Evolutionary conservation across 164 flowering plant species (phyloP).

Genomic region (Nelumbo lutea): DNA sequence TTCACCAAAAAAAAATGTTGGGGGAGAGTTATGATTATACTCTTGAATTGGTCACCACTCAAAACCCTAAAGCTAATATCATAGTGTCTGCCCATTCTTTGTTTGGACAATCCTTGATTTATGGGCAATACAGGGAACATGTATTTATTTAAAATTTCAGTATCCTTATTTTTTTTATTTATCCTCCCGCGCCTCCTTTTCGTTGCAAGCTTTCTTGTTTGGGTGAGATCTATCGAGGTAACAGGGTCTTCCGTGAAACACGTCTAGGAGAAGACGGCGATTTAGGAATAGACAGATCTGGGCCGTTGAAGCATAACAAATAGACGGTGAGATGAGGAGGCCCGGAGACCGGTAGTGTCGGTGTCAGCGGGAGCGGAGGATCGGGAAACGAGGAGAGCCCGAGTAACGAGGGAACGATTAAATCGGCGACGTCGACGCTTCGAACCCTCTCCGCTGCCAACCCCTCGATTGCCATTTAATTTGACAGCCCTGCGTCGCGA

Average conservation of each 20-base stretch:
- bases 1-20: too few relatives aligned
- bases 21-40: too few relatives aligned
- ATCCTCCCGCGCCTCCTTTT: too few relatives aligned
- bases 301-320: slow-evolving; percentile 12
- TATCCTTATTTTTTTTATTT: too few relatives aligned
- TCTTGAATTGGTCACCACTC: too few relatives aligned
- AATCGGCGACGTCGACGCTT: slow-evolving; percentile 21
- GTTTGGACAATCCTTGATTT: too few relatives aligned
- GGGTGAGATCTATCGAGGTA: too few relatives aligned
- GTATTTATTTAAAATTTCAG: too few relatives aligned
- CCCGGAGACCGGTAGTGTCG: slow-evolving; percentile 26
- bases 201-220: too few relatives aligned
- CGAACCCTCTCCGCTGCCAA: slow-evolving; percentile 8
- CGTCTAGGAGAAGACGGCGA: slow-evolving; percentile 34
- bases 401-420: slow-evolving; percentile 21
- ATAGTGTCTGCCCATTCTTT: too few relatives aligned
- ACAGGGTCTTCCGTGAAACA: slow-evolving; percentile 34
- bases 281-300: slow-evolving; percentile 11
- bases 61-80: too few relatives aligned
- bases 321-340: slow-evolving; percentile 16
- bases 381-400: slow-evolving; percentile 31
- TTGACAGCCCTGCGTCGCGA: neutral
- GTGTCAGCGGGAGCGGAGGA: slow-evolving; percentile 49
- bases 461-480: neutral
- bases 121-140: too few relatives aligned